Evolutionary conservation across 2,329 filamentous ascomycete species (phyloP).

Genomic region (Akanthomyces muscarius): DNA sequence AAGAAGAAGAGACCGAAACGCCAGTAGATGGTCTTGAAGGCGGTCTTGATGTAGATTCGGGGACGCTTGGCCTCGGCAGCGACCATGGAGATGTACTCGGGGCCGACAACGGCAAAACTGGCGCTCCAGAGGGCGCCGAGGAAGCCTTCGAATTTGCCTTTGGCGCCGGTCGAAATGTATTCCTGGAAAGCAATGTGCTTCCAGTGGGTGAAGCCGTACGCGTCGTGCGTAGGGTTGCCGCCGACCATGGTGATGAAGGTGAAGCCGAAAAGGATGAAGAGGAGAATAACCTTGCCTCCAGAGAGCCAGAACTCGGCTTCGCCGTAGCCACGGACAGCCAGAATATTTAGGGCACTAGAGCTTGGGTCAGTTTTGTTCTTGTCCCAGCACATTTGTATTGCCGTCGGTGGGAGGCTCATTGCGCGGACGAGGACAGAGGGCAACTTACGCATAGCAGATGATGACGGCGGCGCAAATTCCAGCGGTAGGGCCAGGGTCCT

Average conservation of each 20-base stretch:
- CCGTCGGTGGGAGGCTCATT: neutral
- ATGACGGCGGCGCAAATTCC: conserved; percentile 55
- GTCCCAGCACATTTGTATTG: conserved; percentile 22
- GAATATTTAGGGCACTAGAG: conserved; percentile 53
- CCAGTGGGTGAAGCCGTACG: conserved; percentile 70
- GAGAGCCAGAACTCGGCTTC: conserved; percentile 70
- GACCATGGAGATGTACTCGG: conserved; percentile 65
- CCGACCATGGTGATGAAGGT: conserved; percentile 80
- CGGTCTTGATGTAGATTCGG: conserved; percentile 59
- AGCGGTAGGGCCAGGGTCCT: conserved; percentile 65
- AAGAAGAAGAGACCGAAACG: conserved; percentile 69
- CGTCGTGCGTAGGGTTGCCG: conserved; percentile 65
- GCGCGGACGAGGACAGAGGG: neutral
- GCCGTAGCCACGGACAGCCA: conserved; percentile 63
- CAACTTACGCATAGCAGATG: conserved; percentile 51
- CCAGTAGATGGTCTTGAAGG: conserved; percentile 71
- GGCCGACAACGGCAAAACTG: conserved; percentile 60
- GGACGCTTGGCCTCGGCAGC: conserved; percentile 66
- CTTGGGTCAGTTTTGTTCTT: neutral
- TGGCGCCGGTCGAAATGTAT: conserved; percentile 52
- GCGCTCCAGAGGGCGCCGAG: conserved; percentile 63
- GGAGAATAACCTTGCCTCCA: conserved; percentile 61
- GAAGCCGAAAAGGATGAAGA: conserved; percentile 64
- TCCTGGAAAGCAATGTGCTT: conserved; percentile 43
- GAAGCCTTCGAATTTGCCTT: conserved; percentile 69